These are phyloP conservation scores for Arabidopsis arenosa DNA, from an alignment of 345 rosid genomes.

Conservation along the genomic window DNA sequence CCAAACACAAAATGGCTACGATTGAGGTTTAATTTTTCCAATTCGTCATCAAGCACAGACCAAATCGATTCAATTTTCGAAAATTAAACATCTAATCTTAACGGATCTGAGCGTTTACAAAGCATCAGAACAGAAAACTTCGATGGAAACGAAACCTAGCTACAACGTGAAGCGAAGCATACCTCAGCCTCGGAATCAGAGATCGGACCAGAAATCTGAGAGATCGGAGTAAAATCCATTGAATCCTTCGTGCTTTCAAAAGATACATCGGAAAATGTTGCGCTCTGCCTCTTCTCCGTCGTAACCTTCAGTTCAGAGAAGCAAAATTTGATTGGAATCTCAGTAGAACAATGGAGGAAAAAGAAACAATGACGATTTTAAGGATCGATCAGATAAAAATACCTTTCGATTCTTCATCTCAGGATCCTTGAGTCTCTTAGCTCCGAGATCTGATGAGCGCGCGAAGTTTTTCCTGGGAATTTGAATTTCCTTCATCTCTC, in stretches of 20 bases:
- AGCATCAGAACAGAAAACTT: slow-evolving; percentile 3
- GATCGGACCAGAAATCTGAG: slow-evolving; percentile 25
- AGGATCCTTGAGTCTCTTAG: slow-evolving; percentile 35
- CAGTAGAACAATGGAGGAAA: neutral
- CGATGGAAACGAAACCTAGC: slow-evolving; percentile 25
- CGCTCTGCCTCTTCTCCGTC: slow-evolving; percentile 45
- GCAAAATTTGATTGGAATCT: slow-evolving; percentile 18
- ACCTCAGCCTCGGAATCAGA: slow-evolving; percentile 48
- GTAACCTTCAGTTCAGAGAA: slow-evolving; percentile 30
- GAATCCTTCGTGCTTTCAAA: slow-evolving; percentile 33
- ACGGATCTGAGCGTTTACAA: slow-evolving; percentile 19
- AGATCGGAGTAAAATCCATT: slow-evolving; percentile 25
- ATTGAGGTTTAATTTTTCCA: slow-evolving; percentile 1
- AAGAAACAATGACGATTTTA: slow-evolving; percentile 26
- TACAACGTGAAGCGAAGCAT: slow-evolving; percentile 17
- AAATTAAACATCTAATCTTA: slow-evolving; percentile 3
- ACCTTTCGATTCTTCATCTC: slow-evolving; percentile 46
- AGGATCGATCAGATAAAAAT: neutral
- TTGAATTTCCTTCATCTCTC: slow-evolving; percentile 46
- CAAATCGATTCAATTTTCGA: slow-evolving; percentile 13
- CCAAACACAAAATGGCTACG: neutral
- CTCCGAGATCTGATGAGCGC: slow-evolving; percentile 39
- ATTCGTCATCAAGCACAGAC: neutral
- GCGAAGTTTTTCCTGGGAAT: slow-evolving; percentile 40
- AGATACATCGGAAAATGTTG: slow-evolving; percentile 36